phyloP scores from a whole-genome alignment of 768 basidiomycete genomes.

The Leccinum subgranulosum region DNA sequence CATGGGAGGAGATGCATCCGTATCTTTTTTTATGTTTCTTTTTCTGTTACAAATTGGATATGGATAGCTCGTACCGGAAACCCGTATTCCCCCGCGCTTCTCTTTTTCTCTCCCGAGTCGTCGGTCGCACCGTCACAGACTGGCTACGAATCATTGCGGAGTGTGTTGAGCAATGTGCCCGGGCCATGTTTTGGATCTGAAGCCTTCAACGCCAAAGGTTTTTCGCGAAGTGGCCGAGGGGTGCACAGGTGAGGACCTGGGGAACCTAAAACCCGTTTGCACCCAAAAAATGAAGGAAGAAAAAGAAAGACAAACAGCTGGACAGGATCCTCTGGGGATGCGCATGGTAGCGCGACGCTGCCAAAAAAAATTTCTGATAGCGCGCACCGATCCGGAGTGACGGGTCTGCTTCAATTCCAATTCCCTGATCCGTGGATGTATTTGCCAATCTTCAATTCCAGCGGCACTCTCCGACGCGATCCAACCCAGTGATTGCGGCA shows the following conservation, averaged over 20 bases:
- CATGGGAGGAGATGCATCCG: slow-evolving; percentile 9
- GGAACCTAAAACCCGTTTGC: not conserved
- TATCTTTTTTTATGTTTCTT: slow-evolving; percentile 8
- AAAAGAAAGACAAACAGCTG: not conserved
- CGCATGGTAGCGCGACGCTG: slow-evolving; percentile 4
- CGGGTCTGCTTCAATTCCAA: not conserved
- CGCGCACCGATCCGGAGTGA: slow-evolving; percentile 7
- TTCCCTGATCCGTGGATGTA: slow-evolving; percentile 24
- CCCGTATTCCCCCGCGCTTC: slow-evolving; percentile 1
- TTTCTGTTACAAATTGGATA: slow-evolving; percentile 13
- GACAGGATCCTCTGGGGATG: slow-evolving; percentile 4
- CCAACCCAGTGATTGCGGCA: not conserved
- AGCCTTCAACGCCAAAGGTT: slow-evolving; percentile 8
- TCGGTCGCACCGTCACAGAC: not conserved
- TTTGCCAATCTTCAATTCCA: slow-evolving; percentile 7
- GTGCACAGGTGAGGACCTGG: not conserved
- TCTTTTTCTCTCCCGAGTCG: not conserved
- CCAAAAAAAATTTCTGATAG: slow-evolving; percentile 1
- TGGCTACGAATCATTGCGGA: not conserved
- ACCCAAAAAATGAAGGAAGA: not conserved
- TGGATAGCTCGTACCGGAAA: slow-evolving; percentile 12
- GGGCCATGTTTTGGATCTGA: slow-evolving; percentile 13
- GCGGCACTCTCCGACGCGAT: slow-evolving; percentile 18
- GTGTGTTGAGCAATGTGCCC: slow-evolving; percentile 5
- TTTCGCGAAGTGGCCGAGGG: slow-evolving; percentile 9